Conservation (phyloP, 2,329 filamentous ascomycete species). For the Aspergillus pseudotamarii region DNA sequence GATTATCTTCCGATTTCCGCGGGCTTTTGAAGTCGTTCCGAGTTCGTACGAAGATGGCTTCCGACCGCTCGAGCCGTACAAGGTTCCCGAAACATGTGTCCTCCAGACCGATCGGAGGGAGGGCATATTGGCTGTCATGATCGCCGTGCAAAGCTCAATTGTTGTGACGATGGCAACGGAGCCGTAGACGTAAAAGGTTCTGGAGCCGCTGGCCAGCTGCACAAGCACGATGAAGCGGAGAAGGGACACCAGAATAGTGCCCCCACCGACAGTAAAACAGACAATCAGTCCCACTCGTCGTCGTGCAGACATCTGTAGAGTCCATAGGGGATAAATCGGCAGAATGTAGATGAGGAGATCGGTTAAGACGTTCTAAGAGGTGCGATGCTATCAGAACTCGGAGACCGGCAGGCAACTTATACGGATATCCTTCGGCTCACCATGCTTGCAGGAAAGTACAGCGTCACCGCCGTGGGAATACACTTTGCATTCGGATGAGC, state of each 20-base stretch:
- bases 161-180: constrained; percentile 9
- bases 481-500: constrained; percentile 5
- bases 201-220: constrained; percentile 5
- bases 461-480: constrained; percentile 5
- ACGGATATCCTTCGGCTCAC: not conserved
- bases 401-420: not conserved
- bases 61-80: not conserved
- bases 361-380: constrained; percentile 9
- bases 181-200: constrained; percentile 9
- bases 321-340: constrained; percentile 9
- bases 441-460: constrained; percentile 12
- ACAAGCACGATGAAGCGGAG: constrained; percentile 12
- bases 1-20: not conserved
- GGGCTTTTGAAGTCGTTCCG: not conserved
- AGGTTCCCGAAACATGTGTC: constrained; percentile 4
- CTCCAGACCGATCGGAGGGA: constrained; percentile 6
- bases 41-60: not conserved
- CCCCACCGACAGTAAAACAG: constrained; percentile 9
- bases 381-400: not conserved
- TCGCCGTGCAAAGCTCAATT: constrained; percentile 6
- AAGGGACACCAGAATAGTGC: constrained; percentile 8
- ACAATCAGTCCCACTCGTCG: constrained; percentile 10
- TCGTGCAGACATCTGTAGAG: constrained; percentile 3
- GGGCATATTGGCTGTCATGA: constrained; percentile 11
- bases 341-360: constrained; percentile 6